Evolutionary conservation across 805 yeast species (phyloP).

Genomic region (Cyberlindnera meyerae): DNA sequence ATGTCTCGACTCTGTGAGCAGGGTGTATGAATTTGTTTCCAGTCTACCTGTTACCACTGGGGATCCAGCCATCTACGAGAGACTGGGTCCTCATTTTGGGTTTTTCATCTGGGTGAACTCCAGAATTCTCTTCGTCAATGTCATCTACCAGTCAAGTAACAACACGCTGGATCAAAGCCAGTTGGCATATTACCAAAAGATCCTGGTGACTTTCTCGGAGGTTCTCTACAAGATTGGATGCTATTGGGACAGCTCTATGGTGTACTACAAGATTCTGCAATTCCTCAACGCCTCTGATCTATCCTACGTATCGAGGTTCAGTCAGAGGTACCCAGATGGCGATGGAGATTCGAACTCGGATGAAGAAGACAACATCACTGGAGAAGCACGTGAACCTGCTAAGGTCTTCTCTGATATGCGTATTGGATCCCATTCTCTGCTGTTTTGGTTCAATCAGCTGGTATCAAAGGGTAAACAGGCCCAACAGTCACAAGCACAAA

Average conservation of each 20-base stretch:
- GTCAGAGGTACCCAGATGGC: conserved; percentile 15
- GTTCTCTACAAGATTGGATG: conserved; percentile 22
- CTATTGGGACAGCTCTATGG: conserved; percentile 27
- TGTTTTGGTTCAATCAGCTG: conserved; percentile 27
- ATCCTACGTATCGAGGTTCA: conserved; percentile 13
- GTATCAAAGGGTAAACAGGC: conserved; percentile 12
- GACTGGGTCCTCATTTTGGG: conserved; percentile 30
- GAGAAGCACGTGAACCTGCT: conserved; percentile 29
- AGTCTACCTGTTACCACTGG: conserved; percentile 7
- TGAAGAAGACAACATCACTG: conserved; percentile 23
- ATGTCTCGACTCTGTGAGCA: conserved; percentile 20
- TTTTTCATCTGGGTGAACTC: conserved; percentile 31
- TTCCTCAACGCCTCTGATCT: conserved; percentile 25
- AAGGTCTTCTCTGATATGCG: conserved; percentile 34
- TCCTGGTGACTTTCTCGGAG: conserved; percentile 14
- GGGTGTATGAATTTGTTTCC: conserved; percentile 16
- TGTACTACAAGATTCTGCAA: conserved; percentile 26
- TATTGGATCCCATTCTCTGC: conserved; percentile 28
- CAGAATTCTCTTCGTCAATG: conserved; percentile 30
- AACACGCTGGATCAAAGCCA: conserved; percentile 7
- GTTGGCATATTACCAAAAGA: conserved; percentile 11
- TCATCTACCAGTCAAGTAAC: conserved; percentile 13
- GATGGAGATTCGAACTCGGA: conserved; percentile 19
- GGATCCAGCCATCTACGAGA: conserved; percentile 17
- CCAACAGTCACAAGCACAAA: neutral